Conservation (phyloP, 1,284 basidiomycete genomes). For the Cutaneotrichosporon arboriforme region DNA sequence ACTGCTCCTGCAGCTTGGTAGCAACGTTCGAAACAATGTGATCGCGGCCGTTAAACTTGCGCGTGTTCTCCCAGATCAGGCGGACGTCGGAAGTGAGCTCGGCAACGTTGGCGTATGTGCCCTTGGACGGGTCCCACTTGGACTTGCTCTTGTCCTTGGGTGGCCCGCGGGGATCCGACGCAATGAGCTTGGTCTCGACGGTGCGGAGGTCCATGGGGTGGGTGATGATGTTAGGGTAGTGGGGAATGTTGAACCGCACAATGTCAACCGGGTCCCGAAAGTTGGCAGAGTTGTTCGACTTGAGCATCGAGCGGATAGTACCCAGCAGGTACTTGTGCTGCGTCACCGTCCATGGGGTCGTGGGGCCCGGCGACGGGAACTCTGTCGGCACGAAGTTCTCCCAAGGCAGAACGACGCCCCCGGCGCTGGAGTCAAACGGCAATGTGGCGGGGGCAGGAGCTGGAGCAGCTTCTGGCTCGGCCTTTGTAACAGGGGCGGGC, state of each 20-base stretch:
- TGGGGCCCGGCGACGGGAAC: slow-evolving; percentile 32
- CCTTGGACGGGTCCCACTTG: slow-evolving; percentile 53
- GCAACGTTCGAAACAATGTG: slow-evolving; percentile 75
- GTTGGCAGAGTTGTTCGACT: slow-evolving; percentile 65
- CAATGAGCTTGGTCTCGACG: slow-evolving; percentile 76
- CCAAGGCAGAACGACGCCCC: slow-evolving; percentile 18
- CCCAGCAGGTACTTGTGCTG: slow-evolving; percentile 80
- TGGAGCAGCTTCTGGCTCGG: neutral
- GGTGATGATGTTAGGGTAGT: slow-evolving; percentile 81
- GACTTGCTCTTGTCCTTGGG: slow-evolving; percentile 55
- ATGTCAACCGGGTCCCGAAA: slow-evolving; percentile 88
- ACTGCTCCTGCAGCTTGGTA: slow-evolving; percentile 72
- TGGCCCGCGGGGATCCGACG: slow-evolving; percentile 60
- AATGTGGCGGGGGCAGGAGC: slow-evolving; percentile 1
- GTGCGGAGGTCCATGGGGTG: slow-evolving; percentile 95
- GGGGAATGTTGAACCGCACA: slow-evolving; percentile 82
- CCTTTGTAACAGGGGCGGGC: slow-evolving; percentile 10
- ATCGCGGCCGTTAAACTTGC: slow-evolving; percentile 87
- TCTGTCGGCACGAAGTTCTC: slow-evolving; percentile 36
- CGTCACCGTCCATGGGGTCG: slow-evolving; percentile 44
- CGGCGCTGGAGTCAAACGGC: slow-evolving; percentile 7
- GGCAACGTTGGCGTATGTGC: slow-evolving; percentile 66
- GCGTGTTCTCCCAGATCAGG: slow-evolving; percentile 80
- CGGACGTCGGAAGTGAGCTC: slow-evolving; percentile 78
- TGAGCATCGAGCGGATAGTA: slow-evolving; percentile 77